Base-by-base conservation (phyloP, 257 asterid species). In the Plectranthus barbatus region DNA sequence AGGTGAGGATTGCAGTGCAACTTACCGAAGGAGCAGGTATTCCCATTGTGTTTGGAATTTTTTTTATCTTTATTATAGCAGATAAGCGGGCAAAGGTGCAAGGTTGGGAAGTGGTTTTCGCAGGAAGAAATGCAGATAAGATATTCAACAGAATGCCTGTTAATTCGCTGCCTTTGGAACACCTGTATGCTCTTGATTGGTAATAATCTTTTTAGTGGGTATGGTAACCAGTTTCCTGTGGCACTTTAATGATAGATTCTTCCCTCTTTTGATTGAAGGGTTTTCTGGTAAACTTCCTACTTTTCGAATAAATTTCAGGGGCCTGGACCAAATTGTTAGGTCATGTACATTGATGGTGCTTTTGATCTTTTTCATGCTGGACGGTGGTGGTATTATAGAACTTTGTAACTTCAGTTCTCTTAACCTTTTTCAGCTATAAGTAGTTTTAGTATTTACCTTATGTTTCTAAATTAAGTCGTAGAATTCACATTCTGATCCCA, bases 301-400 rank as follows among this genome's bases (percentile, higher is more conserved):
- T 36, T 17, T 54, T 48, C 55, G 69, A 39, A 69, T 64, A 55
- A 54, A 64, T 60, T 68, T 53, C 80, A 92, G 98, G 97, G 78
- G 41, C 97, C 97, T 58, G 97, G 87, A 60, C 95, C 95, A 20
- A 88, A 86, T 75, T 82, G 91, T 37, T 89, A 86, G 51, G 95
- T 92, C 51, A 95, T 92, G 26, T 92, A 92, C 79, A 92, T 92
- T 64, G 98, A 92, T 72, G 97, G 98, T 34, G 98, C 93, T 18
- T 92, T 92, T 79, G 98, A 92, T 80, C 90, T 88, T 68, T 92
- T 88, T 58, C 98, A 92, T 73, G 98, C 98, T 54, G 97, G 98
- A 49, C 98, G 89, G 95, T 92, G 51, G 95, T 84, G 98, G 98
- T 91, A 79, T 13, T 34, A 52, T 69, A 21, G 55, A 34, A 17